phyloP scores from a whole-genome alignment of 257 asterid species.

The Primulina huaijiensis region DNA sequence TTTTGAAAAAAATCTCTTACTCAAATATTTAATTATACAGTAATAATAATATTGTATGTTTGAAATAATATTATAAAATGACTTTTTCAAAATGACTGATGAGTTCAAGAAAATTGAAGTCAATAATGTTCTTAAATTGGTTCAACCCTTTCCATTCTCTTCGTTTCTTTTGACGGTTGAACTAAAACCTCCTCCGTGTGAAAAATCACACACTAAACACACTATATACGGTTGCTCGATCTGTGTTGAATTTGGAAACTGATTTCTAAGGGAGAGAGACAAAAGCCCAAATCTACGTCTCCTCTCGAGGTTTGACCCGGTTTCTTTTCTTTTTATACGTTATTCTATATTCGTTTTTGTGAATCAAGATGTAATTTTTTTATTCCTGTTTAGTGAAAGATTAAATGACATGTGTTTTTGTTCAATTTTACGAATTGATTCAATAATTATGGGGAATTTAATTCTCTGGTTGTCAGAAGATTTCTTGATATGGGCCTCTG shows the following conservation, averaged over 20 bases:
- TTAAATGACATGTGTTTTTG: not conserved
- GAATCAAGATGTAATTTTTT: not conserved
- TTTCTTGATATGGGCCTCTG: not conserved
- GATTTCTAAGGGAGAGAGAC: not conserved
- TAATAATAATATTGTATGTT: too few relatives aligned
- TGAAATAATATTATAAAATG: too few relatives aligned
- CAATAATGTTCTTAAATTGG: not conserved
- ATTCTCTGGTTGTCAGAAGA: not conserved
- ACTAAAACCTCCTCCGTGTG: not conserved
- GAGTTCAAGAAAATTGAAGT: not conserved
- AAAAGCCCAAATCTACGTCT: not conserved
- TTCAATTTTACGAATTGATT: not conserved
- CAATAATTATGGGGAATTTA: not conserved
- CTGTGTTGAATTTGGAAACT: not conserved
- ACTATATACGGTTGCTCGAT: not conserved
- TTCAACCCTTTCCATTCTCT: not conserved
- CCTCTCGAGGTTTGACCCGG: not conserved
- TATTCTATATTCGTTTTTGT: not conserved
- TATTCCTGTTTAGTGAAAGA: not conserved
- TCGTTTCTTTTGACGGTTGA: not conserved
- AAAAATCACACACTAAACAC: not conserved
- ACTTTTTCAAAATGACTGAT: not conserved
- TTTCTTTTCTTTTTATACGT: not conserved
- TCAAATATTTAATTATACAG: too few relatives aligned
- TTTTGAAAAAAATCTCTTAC: too few relatives aligned